Base-by-base conservation (phyloP, 1,284 basidiomycete species). In the Rhodotorula sp. region DNA sequence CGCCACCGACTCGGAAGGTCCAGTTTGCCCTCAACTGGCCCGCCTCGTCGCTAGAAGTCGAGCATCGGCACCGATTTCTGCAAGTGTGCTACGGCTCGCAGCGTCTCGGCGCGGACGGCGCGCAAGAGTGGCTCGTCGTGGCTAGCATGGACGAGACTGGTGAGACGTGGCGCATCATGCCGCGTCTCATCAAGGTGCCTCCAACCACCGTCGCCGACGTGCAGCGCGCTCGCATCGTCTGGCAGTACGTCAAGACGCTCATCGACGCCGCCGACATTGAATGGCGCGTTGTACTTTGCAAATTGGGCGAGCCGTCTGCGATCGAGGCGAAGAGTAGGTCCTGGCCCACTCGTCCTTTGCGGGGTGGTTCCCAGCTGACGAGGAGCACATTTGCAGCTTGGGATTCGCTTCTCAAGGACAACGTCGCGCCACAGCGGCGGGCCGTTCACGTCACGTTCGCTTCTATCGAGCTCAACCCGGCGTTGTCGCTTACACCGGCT, bases 211-310 rank as follows among this genome's bases (percentile, higher is more conserved):
- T 45, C 72, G 76, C 41, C 67, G 80, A 45, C 82, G 85, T 75
- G 78, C 80, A 45, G 85, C 85, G 71, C 79, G 85, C 21, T 10
- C 67, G 65, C 19, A 66, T 76, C 59, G 73, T 93, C 7, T 92
- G 90, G 90, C 82, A 83, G 14, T 89, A 92, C 79, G 85, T 85
- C 1, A 80, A 85, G 70, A 83, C 84, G 42, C 86, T 89, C 77
- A 86, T 88, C 16, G 85, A 84, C 74, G 85, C 83, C 67, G 88
- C 88, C 16, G 87, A 87, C 78, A 82, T 91, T 21, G 90, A 92
- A 78, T 93, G 91, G 91, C 85, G 89, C 66, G 81, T 93, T 25
- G 87, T 90, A 7, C 82, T 93, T 70, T 83, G 88, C 23, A 89
- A 88, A 77, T 79, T 89, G 9, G 91, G 90, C 1, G 71, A 81